Evolutionary conservation across 352 stramenopile species (phyloP).

Genomic region (Phytopythium chamaehyphon): DNA sequence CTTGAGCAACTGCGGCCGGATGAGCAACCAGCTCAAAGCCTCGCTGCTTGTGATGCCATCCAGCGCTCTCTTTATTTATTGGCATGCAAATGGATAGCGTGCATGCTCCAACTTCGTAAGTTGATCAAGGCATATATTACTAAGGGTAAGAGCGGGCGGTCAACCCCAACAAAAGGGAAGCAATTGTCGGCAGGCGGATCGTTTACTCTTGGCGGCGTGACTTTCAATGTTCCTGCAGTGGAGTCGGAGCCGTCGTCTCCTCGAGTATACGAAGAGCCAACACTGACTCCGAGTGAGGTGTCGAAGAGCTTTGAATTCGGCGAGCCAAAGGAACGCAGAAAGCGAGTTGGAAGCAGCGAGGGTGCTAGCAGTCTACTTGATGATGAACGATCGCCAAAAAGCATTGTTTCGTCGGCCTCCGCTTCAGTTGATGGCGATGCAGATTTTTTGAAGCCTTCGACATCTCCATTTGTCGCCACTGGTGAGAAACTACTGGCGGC

Average conservation of each 20-base stretch:
- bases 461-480: background rate
- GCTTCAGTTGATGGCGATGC: background rate
- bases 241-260: conserved; percentile 49
- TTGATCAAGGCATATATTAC: conserved; percentile 59
- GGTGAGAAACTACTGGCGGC: conserved; percentile 1
- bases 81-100: conserved; percentile 71
- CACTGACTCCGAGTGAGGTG: conserved; percentile 36
- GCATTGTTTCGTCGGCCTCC: conserved; percentile 2
- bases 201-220: conserved; percentile 44
- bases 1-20: conserved; percentile 27
- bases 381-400: conserved; percentile 13
- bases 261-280: conserved; percentile 21
- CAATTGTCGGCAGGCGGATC: conserved; percentile 15
- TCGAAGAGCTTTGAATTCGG: conserved; percentile 30
- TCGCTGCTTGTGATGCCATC: conserved; percentile 40
- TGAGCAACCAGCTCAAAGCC: conserved; percentile 21
- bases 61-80: conserved; percentile 62
- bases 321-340: conserved; percentile 20
- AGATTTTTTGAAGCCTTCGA: background rate
- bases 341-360: conserved; percentile 35
- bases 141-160: conserved; percentile 13
- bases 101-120: conserved; percentile 68
- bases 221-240: conserved; percentile 43
- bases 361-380: conserved; percentile 29
- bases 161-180: conserved; percentile 17